phyloP scores from a whole-genome alignment of 1,284 basidiomycete species.

The Cryptococcus floricola region DNA sequence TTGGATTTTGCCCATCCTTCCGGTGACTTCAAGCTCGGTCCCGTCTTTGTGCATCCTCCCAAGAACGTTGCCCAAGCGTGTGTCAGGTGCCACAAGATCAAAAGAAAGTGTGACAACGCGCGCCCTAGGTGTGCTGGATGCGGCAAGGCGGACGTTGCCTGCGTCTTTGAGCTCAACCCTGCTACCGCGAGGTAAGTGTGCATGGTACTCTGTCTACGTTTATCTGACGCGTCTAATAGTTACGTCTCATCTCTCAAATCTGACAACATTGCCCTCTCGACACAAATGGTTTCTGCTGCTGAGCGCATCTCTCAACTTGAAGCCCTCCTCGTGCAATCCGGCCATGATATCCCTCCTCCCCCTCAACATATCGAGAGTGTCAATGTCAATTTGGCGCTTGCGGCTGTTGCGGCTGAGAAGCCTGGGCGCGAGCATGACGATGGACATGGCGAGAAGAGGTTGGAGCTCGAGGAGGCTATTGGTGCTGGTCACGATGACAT shows the following conservation, averaged over 20 bases:
- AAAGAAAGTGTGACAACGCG: slow-evolving; percentile 42
- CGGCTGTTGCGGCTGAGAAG: neutral
- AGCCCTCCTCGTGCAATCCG: slow-evolving; percentile 6
- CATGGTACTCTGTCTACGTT: neutral
- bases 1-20: slow-evolving; percentile 32
- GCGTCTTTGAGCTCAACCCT: slow-evolving; percentile 41
- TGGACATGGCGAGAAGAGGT: no score
- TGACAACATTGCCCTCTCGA: slow-evolving; percentile 20
- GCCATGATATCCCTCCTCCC: slow-evolving; percentile 14
- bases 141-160: slow-evolving; percentile 37
- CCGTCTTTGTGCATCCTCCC: slow-evolving; percentile 39
- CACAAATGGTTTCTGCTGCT: slow-evolving; percentile 26
- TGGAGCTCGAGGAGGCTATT: no score
- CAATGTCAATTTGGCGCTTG: neutral
- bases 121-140: slow-evolving; percentile 40
- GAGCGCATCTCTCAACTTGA: slow-evolving; percentile 35
- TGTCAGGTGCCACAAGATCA: slow-evolving; percentile 42
- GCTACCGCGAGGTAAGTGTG: slow-evolving; percentile 38
- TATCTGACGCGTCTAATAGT: slow-evolving; percentile 7
- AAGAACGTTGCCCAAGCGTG: slow-evolving; percentile 40
- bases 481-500: no score
- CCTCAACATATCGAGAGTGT: neutral
- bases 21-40: slow-evolving; percentile 31
- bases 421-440: neutral
- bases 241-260: slow-evolving; percentile 35